Conservation (phyloP, 495 filamentous ascomycete genomes). For the Aspergillus panamensis region DNA sequence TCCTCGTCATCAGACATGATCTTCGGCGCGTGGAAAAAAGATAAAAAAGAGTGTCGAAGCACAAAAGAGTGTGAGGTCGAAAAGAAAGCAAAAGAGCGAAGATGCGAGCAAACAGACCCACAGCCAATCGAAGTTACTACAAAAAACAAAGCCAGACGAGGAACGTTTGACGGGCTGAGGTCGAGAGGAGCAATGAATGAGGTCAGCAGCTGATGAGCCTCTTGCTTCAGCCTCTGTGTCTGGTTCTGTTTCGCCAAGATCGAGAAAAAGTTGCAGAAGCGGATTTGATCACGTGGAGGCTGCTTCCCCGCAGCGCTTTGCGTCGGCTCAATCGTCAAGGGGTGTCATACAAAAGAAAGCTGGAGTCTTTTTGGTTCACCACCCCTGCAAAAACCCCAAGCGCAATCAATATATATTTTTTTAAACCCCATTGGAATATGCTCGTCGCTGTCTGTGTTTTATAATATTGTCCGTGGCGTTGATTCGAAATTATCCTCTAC, state of each 20-base stretch:
- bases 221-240: conserved; percentile 2
- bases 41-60: not conserved
- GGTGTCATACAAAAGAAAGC: conserved; percentile 7
- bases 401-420: not conserved
- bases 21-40: not conserved
- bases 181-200: conserved; percentile 4
- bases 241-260: conserved; percentile 13
- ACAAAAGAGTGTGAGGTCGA: not conserved
- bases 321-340: conserved; percentile 35
- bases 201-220: conserved; percentile 9
- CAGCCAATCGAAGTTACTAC: conserved; percentile 1
- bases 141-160: not conserved
- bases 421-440: conserved; percentile 21
- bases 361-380: not conserved
- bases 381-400: not conserved
- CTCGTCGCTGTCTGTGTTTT: conserved; percentile 8
- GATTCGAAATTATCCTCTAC: conserved; percentile 9
- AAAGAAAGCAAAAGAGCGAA: not conserved
- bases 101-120: conserved; percentile 1
- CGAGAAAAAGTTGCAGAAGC: conserved; percentile 15
- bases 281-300: conserved; percentile 27
- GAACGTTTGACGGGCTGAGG: not conserved
- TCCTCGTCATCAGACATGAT: conserved; percentile 53
- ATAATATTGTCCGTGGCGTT: conserved; percentile 11
- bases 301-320: conserved; percentile 45